Evolutionary conservation across 208 protist species (phyloP).

Genomic region (Trypanosoma melophagium): DNA sequence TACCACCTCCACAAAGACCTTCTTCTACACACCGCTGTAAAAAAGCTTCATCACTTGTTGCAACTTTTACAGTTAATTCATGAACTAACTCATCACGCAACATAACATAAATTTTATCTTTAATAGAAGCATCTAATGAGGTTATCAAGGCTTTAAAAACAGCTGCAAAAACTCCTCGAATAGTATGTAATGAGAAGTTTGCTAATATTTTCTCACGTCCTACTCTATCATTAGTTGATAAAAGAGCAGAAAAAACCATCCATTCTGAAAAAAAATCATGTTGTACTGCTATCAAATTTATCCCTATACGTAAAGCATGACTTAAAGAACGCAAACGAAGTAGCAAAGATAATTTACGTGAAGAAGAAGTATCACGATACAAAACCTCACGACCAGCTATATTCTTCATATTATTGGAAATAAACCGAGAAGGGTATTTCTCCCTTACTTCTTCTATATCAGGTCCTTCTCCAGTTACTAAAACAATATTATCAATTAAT

Average conservation of each 20-base stretch:
- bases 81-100: constrained; percentile 32
- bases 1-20: constrained; percentile 2
- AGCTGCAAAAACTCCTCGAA: constrained; percentile 5
- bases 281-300: constrained; percentile 16
- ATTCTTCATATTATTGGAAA: background rate
- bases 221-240: background rate
- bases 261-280: constrained; percentile 26
- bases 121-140: constrained; percentile 20
- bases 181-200: constrained; percentile 12
- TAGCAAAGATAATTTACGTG: constrained; percentile 8
- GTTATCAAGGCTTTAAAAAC: constrained; percentile 9
- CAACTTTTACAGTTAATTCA: constrained; percentile 33
- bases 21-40: constrained; percentile 35
- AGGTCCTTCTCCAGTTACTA: constrained; percentile 25
- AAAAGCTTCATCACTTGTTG: constrained; percentile 57
- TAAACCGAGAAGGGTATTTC: background rate
- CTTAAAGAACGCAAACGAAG: constrained; percentile 17
- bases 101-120: constrained; percentile 19
- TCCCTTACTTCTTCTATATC: constrained; percentile 22
- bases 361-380: constrained; percentile 7
- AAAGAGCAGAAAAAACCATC: constrained; percentile 22
- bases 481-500: constrained; percentile 21
- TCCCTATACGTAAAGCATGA: constrained; percentile 18
- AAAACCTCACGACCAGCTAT: constrained; percentile 23
- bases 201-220: constrained; percentile 5